Percentiles rank a stretch among this genome's conserved stretches.
Conservation (phyloP, 805 yeast genomes). For the Candida lessepsii region DNA sequence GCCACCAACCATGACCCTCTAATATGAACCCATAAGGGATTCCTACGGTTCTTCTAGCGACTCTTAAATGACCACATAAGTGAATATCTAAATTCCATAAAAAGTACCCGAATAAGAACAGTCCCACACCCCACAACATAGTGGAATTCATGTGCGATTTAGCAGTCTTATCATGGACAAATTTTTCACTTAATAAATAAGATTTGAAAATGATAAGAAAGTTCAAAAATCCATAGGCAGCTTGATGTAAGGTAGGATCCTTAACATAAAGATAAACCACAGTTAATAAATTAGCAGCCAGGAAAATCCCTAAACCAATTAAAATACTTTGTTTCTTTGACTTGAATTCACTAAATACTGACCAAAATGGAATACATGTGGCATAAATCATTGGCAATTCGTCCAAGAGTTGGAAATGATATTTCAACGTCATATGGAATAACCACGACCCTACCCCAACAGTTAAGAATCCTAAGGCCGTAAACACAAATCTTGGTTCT, state of each 20-base stretch:
- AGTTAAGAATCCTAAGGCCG: slow-evolving; percentile 75
- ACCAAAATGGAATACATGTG: slow-evolving; percentile 92
- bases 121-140: slow-evolving; percentile 56
- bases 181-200: slow-evolving; percentile 44
- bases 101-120: slow-evolving; percentile 72
- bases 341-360: slow-evolving; percentile 63
- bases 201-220: slow-evolving; percentile 69
- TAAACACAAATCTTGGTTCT: slow-evolving; percentile 68
- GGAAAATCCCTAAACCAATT: slow-evolving; percentile 48
- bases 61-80: slow-evolving; percentile 60
- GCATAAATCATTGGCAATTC: slow-evolving; percentile 98
- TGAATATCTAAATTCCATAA: slow-evolving; percentile 90
- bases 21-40: slow-evolving; percentile 82
- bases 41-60: slow-evolving; percentile 62
- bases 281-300: slow-evolving; percentile 63
- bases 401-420: slow-evolving; percentile 87
- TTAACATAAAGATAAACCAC: slow-evolving; percentile 67
- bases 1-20: slow-evolving; percentile 99
- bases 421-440: slow-evolving; percentile 92
- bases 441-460: slow-evolving; percentile 95
- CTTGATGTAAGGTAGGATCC: slow-evolving; percentile 87
- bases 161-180: slow-evolving; percentile 52
- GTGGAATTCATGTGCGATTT: slow-evolving; percentile 51
- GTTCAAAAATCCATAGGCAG: slow-evolving; percentile 77
- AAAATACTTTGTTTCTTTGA: slow-evolving; percentile 35